Evolutionary conservation across 805 yeast genomes (phyloP).

Genomic region (Candida rishiriensis): DNA sequence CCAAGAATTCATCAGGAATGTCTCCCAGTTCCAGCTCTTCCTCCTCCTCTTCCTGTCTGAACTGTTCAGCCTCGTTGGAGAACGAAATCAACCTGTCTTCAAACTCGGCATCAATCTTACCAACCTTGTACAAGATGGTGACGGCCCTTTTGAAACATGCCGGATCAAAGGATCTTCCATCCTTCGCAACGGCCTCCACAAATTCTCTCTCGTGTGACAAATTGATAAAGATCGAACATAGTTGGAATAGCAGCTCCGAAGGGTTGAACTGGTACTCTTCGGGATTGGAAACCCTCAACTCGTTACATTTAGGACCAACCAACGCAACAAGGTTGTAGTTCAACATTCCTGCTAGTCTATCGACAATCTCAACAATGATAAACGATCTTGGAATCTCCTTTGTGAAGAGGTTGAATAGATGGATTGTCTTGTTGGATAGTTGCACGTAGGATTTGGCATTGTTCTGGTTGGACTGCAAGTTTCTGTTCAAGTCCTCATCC

Average conservation of each 20-base stretch:
- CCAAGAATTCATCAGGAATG: conserved; percentile 92
- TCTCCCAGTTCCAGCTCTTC: conserved; percentile 90
- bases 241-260: conserved; percentile 56
- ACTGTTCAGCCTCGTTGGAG: conserved; percentile 59
- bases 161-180: conserved; percentile 81
- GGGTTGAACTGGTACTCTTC: conserved; percentile 83
- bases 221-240: conserved; percentile 74
- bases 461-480: conserved; percentile 59
- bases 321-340: conserved; percentile 87
- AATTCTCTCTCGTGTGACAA: conserved; percentile 62
- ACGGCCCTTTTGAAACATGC: conserved; percentile 68
- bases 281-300: conserved; percentile 79
- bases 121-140: conserved; percentile 51
- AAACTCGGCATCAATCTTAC: conserved; percentile 49
- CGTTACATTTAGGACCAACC: conserved; percentile 93
- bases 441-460: conserved; percentile 81
- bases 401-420: conserved; percentile 75
- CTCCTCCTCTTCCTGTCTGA: conserved; percentile 60
- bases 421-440: conserved; percentile 76
- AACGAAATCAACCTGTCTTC: conserved; percentile 50
- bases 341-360: conserved; percentile 92
- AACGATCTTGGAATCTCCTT: conserved; percentile 83
- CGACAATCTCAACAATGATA: conserved; percentile 84
- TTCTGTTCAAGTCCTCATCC: conserved; percentile 55
- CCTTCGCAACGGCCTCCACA: conserved; percentile 77